Base-by-base conservation (phyloP, 495 filamentous ascomycete species). In the Pyrenula aspistea region DNA sequence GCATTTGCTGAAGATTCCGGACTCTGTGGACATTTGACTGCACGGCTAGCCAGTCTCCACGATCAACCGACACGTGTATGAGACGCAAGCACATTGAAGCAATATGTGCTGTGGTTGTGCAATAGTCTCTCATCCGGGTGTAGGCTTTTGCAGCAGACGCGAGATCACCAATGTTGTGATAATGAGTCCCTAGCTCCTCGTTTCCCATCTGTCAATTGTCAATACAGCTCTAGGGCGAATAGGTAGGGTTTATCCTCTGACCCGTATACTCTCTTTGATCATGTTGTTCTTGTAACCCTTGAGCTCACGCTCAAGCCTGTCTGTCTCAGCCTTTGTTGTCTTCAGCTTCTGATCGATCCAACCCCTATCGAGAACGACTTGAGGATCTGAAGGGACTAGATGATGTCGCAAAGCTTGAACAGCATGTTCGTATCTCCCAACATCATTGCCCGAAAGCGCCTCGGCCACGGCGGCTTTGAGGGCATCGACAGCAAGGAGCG, bases 221-320 rank as follows among this genome's bases (percentile, higher is more conserved):
- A 62, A 58, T 22, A 22, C n/a, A 47, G 2, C 4, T 31, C 25
- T 42, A 24, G 53, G 55, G 54, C 25, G 51, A 49, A 12, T 15
- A 23, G 12, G 22, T 22, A 24, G 15, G 25, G 2, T 51, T 19
- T 15, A 51, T 1, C 22, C 21, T 60, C 83, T 56, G 77, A 94
- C 90, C 63, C 94, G 73, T 59, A 97, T 96, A 70, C 91, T 96
- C 70, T 98, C 93, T 67, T 96, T 96, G 60, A 98, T 89, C 36
- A 97, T 69, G 60, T 97, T 98, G 63, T 97, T 95, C 69, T 96
- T 98, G 71, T 97, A 97, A 4, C 86, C 87, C 66, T 88, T 88
- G 24, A 98, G 71, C 64, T 97, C 90, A 3, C 78, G 72, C 60
- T 95, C 87, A 57, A 96, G 72, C 51, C 86, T 81, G 47, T 87